Evolutionary conservation across 257 asterid species (phyloP), one percentile per base, ranked within the genome.

Genomic region (Rehmannia glutinosa): DNA sequence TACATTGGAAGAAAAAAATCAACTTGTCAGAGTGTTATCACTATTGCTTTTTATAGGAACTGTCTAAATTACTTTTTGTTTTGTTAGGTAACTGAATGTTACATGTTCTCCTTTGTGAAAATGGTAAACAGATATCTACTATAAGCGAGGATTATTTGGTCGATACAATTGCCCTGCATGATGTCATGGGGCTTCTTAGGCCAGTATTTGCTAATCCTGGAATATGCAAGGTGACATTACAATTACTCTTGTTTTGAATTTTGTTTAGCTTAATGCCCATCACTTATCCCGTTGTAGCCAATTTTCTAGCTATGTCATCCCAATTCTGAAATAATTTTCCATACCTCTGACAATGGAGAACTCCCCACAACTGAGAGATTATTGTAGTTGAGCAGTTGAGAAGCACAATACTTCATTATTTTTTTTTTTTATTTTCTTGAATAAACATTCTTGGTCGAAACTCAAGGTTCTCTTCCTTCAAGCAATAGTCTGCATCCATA

Each of bases 111-210:
- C 25, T 30, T 4, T 60, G 8, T 45, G 13, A 57, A 10, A 24
- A 56, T 66, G 24, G 21, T n/a, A 15, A 68, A 45, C 83, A 91
- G 97, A 88, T 91, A 75, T 91, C 97, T 45, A 89, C 98, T 28
- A 38, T 67, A 63, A 69, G 53, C 28, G 77, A 79, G 67, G 98
- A 92, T 74, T 92, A 87, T 77, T 71, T 92, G 80, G 82, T 93
- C 36, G 96, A 90, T 79, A 71, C 99, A n/a, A 80, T 93, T 58
- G 75, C 67, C 43, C 81, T 93, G 73, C 99, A 88, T 65, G 97
- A 93, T 75, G 82, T 71, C 53, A 80, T 93, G 91, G 91, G 87
- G 55, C 84, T 88, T 82, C 96, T 93, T 33, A 83, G 84, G 74
- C 92, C 91, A 8, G 84, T 84, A 5, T 90, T 93, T 75, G 87